Evolutionary conservation across 345 rosid species (phyloP), one percentile per base, ranked within the genome.

Genomic region (Aethionema arabicum): DNA sequence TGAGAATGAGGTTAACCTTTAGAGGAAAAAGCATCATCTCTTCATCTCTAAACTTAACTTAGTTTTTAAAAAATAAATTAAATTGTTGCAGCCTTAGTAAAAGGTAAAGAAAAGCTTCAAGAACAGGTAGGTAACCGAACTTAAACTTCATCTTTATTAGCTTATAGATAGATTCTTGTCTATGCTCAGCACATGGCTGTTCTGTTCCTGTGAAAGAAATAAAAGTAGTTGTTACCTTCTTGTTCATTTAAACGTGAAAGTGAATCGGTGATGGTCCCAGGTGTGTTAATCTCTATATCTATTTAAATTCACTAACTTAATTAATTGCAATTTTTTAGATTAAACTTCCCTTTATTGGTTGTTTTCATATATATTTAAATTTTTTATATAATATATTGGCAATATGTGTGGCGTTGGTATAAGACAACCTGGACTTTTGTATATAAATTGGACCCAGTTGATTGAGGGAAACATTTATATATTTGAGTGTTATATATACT

Each of bases 81-180:
- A 21, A 21, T 30, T 56, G 37, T 56, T 66, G 68, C 73, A 66
- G 79, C 76, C 69, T 71, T 76, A 67, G 52, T 54, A 61, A 71
- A 75, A 69, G 75, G 57, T 71, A 61, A 64, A 68, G 46, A 63
- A 63, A 63, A 56, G 64, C 46, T 39, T 13, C 63, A 46, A 31
- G 10, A 59, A 45, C 37, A n/a, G 57, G 35, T 51, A 27, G 32
- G 30, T 30, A 36, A 62, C 27, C 27, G 35, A 52, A 50, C 58
- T 38, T 47, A 56, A 62, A 51, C 68, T 31, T 54, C 56, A 50
- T 47, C 6, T 38, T 32, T 47, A 62, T 48, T 10, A 48, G 8
- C 21, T 41, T 43, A 63, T 16, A 63, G 65, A 63, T 16, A 63
- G 65, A 57, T 70, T 70, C 69, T 21, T 63, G 54, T 63, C 53